Evolutionary conservation across 1,284 basidiomycete species (phyloP), one percentile per base, ranked within the genome.

Genomic region (Taiwanofungus camphoratus): DNA sequence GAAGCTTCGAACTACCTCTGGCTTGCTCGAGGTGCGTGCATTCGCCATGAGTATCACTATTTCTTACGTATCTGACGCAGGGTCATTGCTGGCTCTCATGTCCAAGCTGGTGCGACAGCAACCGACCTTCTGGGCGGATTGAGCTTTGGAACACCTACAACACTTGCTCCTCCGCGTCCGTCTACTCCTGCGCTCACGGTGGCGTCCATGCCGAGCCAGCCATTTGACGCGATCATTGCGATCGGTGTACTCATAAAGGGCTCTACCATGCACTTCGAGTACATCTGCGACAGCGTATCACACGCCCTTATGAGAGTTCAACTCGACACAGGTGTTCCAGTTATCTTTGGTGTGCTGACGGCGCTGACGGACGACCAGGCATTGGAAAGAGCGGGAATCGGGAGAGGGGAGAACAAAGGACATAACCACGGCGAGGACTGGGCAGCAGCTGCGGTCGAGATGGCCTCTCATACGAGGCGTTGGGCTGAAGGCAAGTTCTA

Each of bases 221-320:
- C 91, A 0, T 94, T 97, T 55, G 88, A 95, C 66, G 96, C 93
- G 9, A 83, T 97, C 52, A 95, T 99, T 60, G 91, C 93, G 30
- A 92, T 99, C 57, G 95, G 95, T 8, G 92, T 94, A 35, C 82
- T 99, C 61, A 97, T 99, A 77, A 99, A 99, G 67, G 95, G 93
- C 45, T 76, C 81, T 3, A 96, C 93, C 12, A 95, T 95, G 91
- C 93, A 97, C 69, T 97, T 96, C 63, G 93, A 97, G 66, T 99
- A 99, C 73, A 99, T 99, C 64, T 91, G 82, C 61, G 93, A 98
- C 55, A 79, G 83, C 44, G 91, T 96, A 47, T 85, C 90, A 34
- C 86, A 95, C 57, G 93, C 86, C 29, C 73, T 99, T 54, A 99
- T 98, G 95, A 79, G 81, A 52, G 79, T 97, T 20, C 92, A 94